Base-by-base conservation (phyloP, 2,329 filamentous ascomycete species). In the Cryphonectria radicalis region DNA sequence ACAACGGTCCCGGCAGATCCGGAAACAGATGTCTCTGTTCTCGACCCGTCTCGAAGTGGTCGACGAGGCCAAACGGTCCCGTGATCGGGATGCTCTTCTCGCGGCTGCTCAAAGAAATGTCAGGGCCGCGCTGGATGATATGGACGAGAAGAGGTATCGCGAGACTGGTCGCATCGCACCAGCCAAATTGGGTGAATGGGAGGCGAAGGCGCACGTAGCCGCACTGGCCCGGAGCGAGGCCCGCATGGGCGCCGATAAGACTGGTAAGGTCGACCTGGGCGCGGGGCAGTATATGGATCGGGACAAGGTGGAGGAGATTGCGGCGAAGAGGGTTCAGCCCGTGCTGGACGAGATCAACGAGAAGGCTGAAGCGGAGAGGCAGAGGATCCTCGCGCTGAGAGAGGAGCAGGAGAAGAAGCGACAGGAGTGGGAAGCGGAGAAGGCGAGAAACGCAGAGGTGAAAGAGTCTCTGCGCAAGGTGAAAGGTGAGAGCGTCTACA, bases 31-130 rank as follows among this genome's bases (percentile, higher is more conserved):
- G 93, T 91, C 91, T 19, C 84, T 92, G 50, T 91, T 97, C 77
- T 92, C 90, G 63, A 90, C 84, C 74, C 89, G 89, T 71, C 76
- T 94, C 13, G 88, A 88, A 1, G 85, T 91, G 74, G 88, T 94
- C 0, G 93, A 96, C 76, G 86, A 87, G 69, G 89, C 91, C 77
- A 95, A 95, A 81, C 88, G 92, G 59, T 86, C 91, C 71, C 86
- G 88, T 60, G 95, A 97, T 76, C 91, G 93, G 17, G 91, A 92
- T 69, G 85, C 88, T 1, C 83, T 98, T 0, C 84, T 97, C 74
- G 92, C 92, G 13, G 90, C 90, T 3, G 95, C 95, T 1, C 92
- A 95, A 77, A 90, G 92, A 62, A 97, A 97, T 75, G 95, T 98
- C n/a, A 90, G 91, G 74, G 90, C 90, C 28, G 89, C 89, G 59